Evolutionary conservation across 2,329 filamentous ascomycete genomes (phyloP), one percentile per base, ranked within the genome.

Genomic region (Pyricularia sp.): DNA sequence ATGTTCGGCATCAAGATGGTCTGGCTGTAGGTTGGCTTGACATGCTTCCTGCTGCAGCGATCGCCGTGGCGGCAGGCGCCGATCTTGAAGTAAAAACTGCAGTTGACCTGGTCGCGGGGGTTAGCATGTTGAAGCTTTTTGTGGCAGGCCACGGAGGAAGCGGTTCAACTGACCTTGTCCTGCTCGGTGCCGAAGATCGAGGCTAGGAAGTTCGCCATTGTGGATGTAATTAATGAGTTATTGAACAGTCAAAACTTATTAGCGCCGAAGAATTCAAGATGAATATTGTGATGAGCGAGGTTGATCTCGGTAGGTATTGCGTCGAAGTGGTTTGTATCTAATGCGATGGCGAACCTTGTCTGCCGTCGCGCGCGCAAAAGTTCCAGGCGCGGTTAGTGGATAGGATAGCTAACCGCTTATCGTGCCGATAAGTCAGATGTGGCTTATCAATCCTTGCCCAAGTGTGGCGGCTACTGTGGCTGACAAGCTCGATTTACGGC

Each of bases 71-170:
- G 89, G 82, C 94, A 99, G 65, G 94, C 94, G 76, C 94, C 94
- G 78, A 99, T 99, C 82, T 99, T 99, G 89, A 97, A 93, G 87
- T 99, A 99, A 86, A 99, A 99, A 66, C 90, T 94, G 85, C 94
- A 97, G 85, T 97, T 97, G 82, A 97, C 93, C 71, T 72, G 72
- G 71, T 64, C 57, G 40, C 62, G 44, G 31, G 57, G 57, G 60
- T 55, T 19, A 19, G 3, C 33, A 62, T 44, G 66, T 70, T 65
- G 53, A 13, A 57, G 22, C 49, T 19, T 44, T 59, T 71, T 22
- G 16, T 19, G 62, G 28, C 49, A 61, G 22, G 19, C 30, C 19
- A 63, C 10, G 30, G 28, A 33, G 61, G 4, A 35, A 8, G 30
- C 12, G n/a, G 3, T n/a, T 22, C 9, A 10, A 65, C 69, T 60